phyloP scores from a whole-genome alignment of 345 rosid genomes.

The Populus deltoides region DNA sequence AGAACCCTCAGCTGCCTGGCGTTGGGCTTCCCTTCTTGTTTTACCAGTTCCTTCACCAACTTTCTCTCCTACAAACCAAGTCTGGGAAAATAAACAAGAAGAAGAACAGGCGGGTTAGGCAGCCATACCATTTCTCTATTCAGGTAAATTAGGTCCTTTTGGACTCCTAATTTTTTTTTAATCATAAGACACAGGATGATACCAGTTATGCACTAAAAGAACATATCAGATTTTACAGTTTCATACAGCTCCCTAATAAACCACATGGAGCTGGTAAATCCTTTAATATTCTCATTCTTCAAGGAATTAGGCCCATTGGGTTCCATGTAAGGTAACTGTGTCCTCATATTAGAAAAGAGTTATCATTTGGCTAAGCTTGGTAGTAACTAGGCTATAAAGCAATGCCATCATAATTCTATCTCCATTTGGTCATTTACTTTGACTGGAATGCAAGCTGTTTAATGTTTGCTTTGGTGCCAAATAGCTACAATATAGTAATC shows the following conservation, averaged over 20 bases:
- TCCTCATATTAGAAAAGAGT: not conserved
- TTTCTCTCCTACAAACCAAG: slow-evolving; percentile 52
- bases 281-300: not conserved
- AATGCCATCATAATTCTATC: not conserved
- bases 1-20: slow-evolving; percentile 76
- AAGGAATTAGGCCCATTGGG: not conserved
- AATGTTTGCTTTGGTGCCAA: not conserved
- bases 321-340: not conserved
- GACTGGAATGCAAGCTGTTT: not conserved
- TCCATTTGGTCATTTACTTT: not conserved
- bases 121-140: slow-evolving; percentile 4
- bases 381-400: not conserved
- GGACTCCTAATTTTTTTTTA: not conserved
- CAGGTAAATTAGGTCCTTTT: not conserved
- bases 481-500: not conserved
- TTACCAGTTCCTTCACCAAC: slow-evolving; percentile 80
- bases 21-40: slow-evolving; percentile 83
- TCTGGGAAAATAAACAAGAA: not conserved
- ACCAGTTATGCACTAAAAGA: not conserved
- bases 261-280: not conserved
- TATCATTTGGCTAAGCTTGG: not conserved
- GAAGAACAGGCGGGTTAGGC: slow-evolving; percentile 14
- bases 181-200: slow-evolving; percentile 10
- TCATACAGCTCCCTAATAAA: slow-evolving; percentile 4
- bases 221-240: slow-evolving; percentile 4